Conservation (phyloP, 2,329 filamentous ascomycete species). For the Immersiporthe knoxdaviesiana region DNA sequence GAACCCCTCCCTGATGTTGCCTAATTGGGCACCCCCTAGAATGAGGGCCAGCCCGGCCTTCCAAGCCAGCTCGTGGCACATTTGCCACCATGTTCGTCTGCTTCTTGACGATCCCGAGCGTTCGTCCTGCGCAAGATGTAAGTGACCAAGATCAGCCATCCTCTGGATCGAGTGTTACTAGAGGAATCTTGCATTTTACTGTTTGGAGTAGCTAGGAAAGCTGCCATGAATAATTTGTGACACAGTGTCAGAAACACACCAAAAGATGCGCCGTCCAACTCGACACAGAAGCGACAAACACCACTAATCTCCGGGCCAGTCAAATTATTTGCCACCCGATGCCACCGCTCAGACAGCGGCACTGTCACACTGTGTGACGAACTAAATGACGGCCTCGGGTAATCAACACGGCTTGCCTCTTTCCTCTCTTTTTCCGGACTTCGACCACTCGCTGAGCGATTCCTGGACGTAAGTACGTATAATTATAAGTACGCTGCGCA, state of each 20-base stretch:
- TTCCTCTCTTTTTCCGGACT: neutral
- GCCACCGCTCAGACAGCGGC: neutral
- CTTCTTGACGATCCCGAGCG: neutral
- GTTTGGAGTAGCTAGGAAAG: neutral
- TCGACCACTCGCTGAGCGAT: no score
- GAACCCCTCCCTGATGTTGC: neutral
- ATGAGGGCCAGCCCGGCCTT: no score
- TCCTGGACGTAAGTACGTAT: no score
- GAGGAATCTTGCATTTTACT: neutral
- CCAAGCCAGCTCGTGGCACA: neutral
- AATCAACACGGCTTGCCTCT: neutral
- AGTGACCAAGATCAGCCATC: neutral
- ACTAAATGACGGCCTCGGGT: neutral
- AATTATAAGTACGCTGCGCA: neutral
- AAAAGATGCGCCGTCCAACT: neutral
- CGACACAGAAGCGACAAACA: neutral
- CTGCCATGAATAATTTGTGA: neutral
- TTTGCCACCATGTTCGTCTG: neutral
- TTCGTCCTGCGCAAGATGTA: neutral
- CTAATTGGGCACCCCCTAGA: neutral
- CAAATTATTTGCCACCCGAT: neutral
- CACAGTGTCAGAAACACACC: neutral
- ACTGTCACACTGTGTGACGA: slow-evolving; percentile 4
- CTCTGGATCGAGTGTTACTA: neutral
- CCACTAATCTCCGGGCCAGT: neutral